Percentiles rank a stretch among this genome's conserved stretches.
Conservation (phyloP, 2,329 filamentous ascomycete genomes). For the Plenodomus tracheiphilus region DNA sequence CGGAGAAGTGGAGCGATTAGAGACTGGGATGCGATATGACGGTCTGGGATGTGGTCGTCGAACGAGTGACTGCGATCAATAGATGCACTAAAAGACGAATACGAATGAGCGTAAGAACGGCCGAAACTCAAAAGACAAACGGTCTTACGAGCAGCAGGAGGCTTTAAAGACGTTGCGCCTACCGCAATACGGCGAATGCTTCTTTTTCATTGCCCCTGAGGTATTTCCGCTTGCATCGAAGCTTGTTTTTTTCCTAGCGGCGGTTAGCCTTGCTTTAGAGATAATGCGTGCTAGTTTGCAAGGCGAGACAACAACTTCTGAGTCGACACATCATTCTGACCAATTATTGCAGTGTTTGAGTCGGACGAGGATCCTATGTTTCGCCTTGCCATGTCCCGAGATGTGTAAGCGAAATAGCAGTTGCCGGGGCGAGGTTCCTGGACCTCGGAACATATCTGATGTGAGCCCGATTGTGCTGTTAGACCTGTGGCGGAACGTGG, state of each 20-base stretch:
- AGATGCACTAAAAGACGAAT: not conserved
- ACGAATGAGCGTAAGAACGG: conserved; percentile 8
- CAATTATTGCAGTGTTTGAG: not conserved
- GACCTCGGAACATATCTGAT: too few relatives aligned
- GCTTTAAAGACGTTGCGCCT: conserved; percentile 1
- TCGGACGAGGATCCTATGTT: not conserved
- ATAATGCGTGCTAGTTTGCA: not conserved
- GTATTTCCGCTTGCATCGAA: conserved; percentile 6
- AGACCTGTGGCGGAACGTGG: too few relatives aligned
- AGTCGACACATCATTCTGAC: not conserved
- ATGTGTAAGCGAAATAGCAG: too few relatives aligned
- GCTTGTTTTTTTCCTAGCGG: conserved; percentile 12
- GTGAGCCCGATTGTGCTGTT: too few relatives aligned
- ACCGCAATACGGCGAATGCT: conserved; percentile 6
- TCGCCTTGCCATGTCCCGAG: too few relatives aligned
- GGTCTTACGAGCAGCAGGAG: conserved; percentile 1
- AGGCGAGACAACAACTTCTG: not conserved
- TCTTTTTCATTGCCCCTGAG: conserved; percentile 8
- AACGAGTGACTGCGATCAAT: not conserved
- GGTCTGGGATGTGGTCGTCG: not conserved
- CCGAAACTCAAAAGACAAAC: conserved; percentile 2
- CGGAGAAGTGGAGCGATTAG: conserved; percentile 1
- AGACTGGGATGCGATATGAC: not conserved
- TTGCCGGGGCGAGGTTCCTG: too few relatives aligned
- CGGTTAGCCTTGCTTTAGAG: not conserved